Conservation (phyloP, 2,329 filamentous ascomycete genomes). For the Aspergillaceae sp. region DNA sequence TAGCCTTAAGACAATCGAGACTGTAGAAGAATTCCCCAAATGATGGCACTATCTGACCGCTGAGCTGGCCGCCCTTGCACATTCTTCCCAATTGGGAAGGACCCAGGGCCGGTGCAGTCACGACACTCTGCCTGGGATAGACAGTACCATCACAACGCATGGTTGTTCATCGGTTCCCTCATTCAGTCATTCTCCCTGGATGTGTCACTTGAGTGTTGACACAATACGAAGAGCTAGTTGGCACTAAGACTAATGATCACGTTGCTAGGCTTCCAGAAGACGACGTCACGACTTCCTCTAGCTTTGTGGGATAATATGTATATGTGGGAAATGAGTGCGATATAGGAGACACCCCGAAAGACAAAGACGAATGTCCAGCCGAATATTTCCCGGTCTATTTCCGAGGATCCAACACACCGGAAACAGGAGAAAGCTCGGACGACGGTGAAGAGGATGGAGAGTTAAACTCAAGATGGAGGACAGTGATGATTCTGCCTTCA, state of each 20-base stretch:
- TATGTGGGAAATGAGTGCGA: conserved; percentile 1
- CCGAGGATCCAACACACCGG: too few species aligned
- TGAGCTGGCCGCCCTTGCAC: too few species aligned
- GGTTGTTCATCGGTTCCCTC: background rate
- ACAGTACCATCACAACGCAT: too few species aligned
- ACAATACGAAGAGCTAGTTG: too few species aligned
- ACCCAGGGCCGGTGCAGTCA: too few species aligned
- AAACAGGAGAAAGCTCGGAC: background rate
- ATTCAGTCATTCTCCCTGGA: background rate
- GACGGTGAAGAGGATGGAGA: background rate
- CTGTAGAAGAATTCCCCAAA: too few species aligned
- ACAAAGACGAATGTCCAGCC: background rate
- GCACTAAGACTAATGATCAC: background rate
- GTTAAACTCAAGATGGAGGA: background rate
- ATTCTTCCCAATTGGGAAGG: too few species aligned
- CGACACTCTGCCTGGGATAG: too few species aligned
- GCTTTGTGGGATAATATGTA: conserved; percentile 2
- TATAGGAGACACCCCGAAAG: background rate
- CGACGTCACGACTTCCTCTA: background rate
- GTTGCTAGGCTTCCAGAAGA: conserved; percentile 3
- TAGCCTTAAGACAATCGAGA: too few species aligned
- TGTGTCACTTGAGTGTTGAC: too few species aligned
- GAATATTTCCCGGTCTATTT: too few species aligned
- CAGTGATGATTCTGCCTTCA: background rate
- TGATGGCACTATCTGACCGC: too few species aligned